Base-by-base conservation (phyloP, 208 protist species). In the Trypanosoma avium region DNA sequence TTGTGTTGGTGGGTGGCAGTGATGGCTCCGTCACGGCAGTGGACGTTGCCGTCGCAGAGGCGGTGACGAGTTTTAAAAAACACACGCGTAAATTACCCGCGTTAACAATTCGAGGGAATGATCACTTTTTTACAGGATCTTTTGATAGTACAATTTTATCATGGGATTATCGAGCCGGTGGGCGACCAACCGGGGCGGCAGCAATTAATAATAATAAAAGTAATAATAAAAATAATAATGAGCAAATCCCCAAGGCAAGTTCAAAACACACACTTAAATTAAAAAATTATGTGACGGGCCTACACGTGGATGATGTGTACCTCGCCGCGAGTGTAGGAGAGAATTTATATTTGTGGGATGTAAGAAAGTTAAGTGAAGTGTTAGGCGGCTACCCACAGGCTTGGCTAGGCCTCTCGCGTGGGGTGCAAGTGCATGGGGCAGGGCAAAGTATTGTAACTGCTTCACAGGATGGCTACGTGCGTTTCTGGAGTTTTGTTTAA, bases 401-500 rank as follows among this genome's bases (percentile, higher is more conserved):
- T 15, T 94, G 88, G 88, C 73, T 82, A 56, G 88, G 85, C 1
- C 75, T 94, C 24, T 86, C 88, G n/a, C 79, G 88, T 6, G 88
- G 85, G 19, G 73, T 94, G 33, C 72, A 77, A 48, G 69, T 94
- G 24, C 50, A 81, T 43, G 82, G 74, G 52, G 52, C 52, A 19
- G 55, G 65, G 9, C 77, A 82, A 38, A 56, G 77, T 13, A 73
- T 94, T 22, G 80, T 92, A 4, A 92, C 88, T 3, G 88, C 85
- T 12, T 94, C 88, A 2, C 83, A 80, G 35, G 88, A 94, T 43
- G 88, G 88, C 9, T 65, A 75, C n/a, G 77, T 81, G 43, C 82
- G 88, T 26, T 92, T 92, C 67, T 94, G 84, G 84, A 77, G 60
- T 49, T 94, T 89, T 71, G 84, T 87, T 9, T 93, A 84, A 42